Evolutionary conservation across 345 rosid species (phyloP), one percentile per base, ranked within the genome.

Genomic region (Gynandropsis gynandra): DNA sequence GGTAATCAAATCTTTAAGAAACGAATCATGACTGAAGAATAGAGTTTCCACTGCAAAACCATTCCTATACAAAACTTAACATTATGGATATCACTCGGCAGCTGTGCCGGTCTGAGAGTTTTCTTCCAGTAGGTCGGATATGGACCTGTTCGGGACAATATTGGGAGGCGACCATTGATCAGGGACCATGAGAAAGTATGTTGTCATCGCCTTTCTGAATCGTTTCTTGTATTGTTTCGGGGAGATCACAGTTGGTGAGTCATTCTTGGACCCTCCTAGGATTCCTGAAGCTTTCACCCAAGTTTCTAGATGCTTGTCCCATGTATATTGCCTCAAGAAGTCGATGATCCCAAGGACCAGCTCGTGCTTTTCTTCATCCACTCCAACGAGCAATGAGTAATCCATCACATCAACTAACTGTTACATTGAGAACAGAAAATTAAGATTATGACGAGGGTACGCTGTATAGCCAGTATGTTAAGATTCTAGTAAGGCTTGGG

Each of bases 221-320:
- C 99, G 70, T 65, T 79, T 83, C 76, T 88, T 93, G 82, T 88
- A 88, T 64, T 93, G 92, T 73, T 81, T 81, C 4, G 99, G 99
- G 18, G 99, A 93, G 14, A 93, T 88, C 7, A 93, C 97, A 0
- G 99, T 83, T 20, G 97, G 99, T 9, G 87, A 42, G 52, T 71
- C 72, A 9, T 93, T 88, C 65, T 64, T 88, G 8, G 88, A 78
- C 38, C 97, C 99, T 0, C 99, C 99, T 29, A 85, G 87, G 69
- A 93, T 83, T 56, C 97, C 89, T 2, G 97, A 68, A 34, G 92
- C 70, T 66, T 85, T 88, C 46, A 85, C 97, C 95, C 95, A 83
- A 14, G 99, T 85, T 66, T 88, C 97, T 31, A 93, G 76, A 73
- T 83, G 95, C 70, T 93, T 93, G 74, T 92, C 98, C 98, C 95